These are phyloP conservation scores for Arabidopsis arenosa DNA, from an alignment of 345 rosid species.

Conservation along the genomic window DNA sequence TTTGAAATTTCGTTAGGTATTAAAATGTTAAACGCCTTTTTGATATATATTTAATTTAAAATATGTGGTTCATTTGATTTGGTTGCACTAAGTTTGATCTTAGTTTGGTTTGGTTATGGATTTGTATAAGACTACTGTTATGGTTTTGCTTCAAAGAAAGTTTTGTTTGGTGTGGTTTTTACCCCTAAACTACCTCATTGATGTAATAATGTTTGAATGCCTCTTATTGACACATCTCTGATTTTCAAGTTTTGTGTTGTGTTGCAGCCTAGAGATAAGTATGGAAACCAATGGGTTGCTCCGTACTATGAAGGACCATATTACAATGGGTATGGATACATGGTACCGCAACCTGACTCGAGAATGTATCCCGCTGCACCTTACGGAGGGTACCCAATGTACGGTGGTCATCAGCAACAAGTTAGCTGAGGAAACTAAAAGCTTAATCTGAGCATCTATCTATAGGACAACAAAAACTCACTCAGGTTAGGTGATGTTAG, in stretches of 20 bases:
- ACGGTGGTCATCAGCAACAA: slow-evolving; percentile 87
- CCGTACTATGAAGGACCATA: slow-evolving; percentile 78
- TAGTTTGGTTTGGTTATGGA: not conserved
- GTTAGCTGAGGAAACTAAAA: slow-evolving; percentile 69
- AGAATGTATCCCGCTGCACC: slow-evolving; percentile 70
- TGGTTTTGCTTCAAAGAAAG: not conserved
- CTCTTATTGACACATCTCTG: not conserved
- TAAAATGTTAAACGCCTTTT: not conserved
- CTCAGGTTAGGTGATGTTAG: slow-evolving; percentile 34
- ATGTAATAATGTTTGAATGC: not conserved
- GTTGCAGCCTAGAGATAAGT: slow-evolving; percentile 72
- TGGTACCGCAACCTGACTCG: slow-evolving; percentile 73
- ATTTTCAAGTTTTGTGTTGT: slow-evolving; percentile 2
- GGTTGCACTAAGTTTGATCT: not conserved
- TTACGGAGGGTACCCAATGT: slow-evolving; percentile 80
- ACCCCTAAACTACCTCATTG: not conserved
- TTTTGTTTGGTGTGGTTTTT: not conserved
- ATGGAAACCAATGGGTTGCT: slow-evolving; percentile 80
- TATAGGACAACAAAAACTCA: slow-evolving; percentile 33
- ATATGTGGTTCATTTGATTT: not conserved
- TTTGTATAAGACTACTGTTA: not conserved
- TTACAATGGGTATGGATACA: slow-evolving; percentile 88
- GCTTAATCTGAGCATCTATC: slow-evolving; percentile 29
- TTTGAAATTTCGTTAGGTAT: too few relatives aligned
- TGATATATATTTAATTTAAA: not conserved